Conservation (phyloP, 352 stramenopile genomes). For the Globisporangium viniferum region DNA sequence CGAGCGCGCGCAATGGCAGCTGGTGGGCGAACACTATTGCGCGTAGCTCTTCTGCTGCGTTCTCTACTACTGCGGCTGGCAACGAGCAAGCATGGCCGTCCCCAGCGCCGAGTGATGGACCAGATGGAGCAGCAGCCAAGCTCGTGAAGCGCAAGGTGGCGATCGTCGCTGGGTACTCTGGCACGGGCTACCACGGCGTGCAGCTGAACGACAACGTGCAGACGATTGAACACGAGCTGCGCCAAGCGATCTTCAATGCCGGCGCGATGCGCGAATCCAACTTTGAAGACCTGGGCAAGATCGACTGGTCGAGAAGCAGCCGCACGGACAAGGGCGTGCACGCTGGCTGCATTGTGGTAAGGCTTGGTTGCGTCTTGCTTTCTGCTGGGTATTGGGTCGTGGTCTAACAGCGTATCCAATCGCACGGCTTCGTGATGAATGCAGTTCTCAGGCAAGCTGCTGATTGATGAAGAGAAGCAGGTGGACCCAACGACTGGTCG, state of each 20-base stretch:
- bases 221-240: conserved; percentile 86
- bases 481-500: conserved; percentile 57
- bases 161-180: conserved; percentile 82
- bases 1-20: neutral
- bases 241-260: conserved; percentile 67
- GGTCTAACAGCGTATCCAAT: neutral
- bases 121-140: neutral
- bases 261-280: conserved; percentile 88
- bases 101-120: neutral
- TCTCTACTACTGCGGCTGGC: neutral
- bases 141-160: conserved; percentile 86
- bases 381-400: neutral
- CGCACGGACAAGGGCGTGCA: conserved; percentile 92
- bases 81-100: neutral
- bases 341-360: conserved; percentile 84
- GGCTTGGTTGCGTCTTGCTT: neutral
- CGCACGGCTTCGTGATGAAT: neutral
- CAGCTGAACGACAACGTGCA: conserved; percentile 76
- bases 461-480: conserved; percentile 73
- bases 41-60: neutral
- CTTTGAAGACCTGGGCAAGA: conserved; percentile 84
- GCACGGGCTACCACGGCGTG: conserved; percentile 74
- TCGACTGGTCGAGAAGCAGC: conserved; percentile 88
- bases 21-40: neutral
- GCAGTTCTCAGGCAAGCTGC: conserved; percentile 85